Conservation (phyloP, 768 basidiomycete species). For the Tricholoma furcatifolium region DNA sequence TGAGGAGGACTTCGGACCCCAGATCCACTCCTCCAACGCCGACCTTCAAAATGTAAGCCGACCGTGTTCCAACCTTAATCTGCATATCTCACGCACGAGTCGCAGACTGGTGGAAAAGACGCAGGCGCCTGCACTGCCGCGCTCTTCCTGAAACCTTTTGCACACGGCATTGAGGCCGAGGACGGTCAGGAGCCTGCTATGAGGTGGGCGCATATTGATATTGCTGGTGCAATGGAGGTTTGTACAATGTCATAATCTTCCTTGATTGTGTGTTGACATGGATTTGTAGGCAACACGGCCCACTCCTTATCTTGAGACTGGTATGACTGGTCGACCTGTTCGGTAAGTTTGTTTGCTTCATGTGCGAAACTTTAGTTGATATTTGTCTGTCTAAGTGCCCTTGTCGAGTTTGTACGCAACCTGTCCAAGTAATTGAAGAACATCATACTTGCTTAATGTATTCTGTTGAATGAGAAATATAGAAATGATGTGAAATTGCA, state of each 20-base stretch:
- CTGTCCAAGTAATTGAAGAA: slow-evolving; percentile 24
- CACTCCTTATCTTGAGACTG: slow-evolving; percentile 64
- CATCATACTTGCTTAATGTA: too few relatives aligned
- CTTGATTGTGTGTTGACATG: neutral
- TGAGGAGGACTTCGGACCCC: slow-evolving; percentile 75
- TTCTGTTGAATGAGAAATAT: too few relatives aligned
- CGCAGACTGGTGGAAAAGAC: slow-evolving; percentile 66
- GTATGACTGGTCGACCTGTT: slow-evolving; percentile 80
- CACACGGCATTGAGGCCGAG: slow-evolving; percentile 67
- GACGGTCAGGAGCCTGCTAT: slow-evolving; percentile 53
- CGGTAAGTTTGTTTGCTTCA: slow-evolving; percentile 45
- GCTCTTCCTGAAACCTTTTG: slow-evolving; percentile 83
- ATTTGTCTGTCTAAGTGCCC: slow-evolving; percentile 27
- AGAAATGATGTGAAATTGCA: neutral
- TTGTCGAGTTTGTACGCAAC: slow-evolving; percentile 40
- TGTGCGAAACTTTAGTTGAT: neutral
- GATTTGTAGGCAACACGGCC: slow-evolving; percentile 45
- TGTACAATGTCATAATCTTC: slow-evolving; percentile 15
- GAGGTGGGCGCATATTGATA: slow-evolving; percentile 88
- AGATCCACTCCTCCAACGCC: slow-evolving; percentile 76
- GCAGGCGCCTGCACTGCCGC: slow-evolving; percentile 82
- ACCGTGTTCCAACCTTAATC: neutral
- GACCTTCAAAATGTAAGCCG: slow-evolving; percentile 72
- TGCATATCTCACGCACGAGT: neutral
- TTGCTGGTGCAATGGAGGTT: slow-evolving; percentile 77